phyloP scores from a whole-genome alignment of 768 basidiomycete species.

The Lentinus brumalis region DNA sequence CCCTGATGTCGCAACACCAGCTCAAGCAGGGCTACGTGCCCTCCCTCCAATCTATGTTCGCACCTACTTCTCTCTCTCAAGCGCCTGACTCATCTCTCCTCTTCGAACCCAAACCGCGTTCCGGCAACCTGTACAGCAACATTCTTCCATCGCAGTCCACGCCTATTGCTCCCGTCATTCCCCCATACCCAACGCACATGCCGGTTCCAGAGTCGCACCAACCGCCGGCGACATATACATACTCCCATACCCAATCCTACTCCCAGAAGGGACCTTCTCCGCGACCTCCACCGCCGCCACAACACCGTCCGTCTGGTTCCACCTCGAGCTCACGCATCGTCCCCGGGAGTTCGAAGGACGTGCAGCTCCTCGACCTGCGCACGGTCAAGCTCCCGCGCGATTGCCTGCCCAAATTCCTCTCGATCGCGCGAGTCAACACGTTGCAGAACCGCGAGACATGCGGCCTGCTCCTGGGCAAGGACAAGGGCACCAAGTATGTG shows the following conservation, averaged over 20 bases:
- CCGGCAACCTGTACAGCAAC: conserved; percentile 26
- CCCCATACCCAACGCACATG: conserved; percentile 22
- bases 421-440: conserved; percentile 80
- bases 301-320: conserved; percentile 28
- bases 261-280: conserved; percentile 22
- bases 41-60: conserved; percentile 76
- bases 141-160: conserved; percentile 39
- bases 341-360: conserved; percentile 33
- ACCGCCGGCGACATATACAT: conserved; percentile 13
- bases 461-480: conserved; percentile 78
- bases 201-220: conserved; percentile 18
- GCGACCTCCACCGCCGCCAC: conserved; percentile 34
- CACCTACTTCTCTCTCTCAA: conserved; percentile 25
- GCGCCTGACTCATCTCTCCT: conserved; percentile 46
- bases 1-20: conserved; percentile 81
- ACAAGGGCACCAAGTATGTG: conserved; percentile 56
- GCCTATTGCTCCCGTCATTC: conserved; percentile 25
- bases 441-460: conserved; percentile 82
- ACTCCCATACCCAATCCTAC: conserved; percentile 8
- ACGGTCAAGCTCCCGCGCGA: conserved; percentile 70
- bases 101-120: conserved; percentile 35
- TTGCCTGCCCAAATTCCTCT: conserved; percentile 73
- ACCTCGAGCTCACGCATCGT: conserved; percentile 27
- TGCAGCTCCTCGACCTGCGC: conserved; percentile 49
- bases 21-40: conserved; percentile 77